Evolutionary conservation across 495 filamentous ascomycete genomes (phyloP), one percentile per base, ranked within the genome.

Genomic region (Clohesyomyces aquaticus): DNA sequence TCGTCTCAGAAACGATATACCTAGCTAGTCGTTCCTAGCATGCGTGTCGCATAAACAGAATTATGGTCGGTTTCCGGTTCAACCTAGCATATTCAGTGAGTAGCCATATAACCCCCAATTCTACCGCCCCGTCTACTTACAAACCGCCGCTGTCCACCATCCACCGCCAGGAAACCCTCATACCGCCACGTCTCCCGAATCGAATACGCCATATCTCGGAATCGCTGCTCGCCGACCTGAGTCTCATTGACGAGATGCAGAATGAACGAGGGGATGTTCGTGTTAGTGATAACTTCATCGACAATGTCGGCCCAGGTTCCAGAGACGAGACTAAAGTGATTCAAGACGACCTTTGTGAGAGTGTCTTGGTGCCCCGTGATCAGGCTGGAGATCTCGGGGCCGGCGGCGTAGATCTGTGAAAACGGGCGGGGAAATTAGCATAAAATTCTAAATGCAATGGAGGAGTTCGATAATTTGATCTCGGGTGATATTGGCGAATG

Each of bases 291-390:
- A 10, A 68, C 56, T 23, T 56, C 52, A 27, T 64, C 49, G 19
- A 68, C 61, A 18, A 68, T 45, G 26, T 65, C 49, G 3, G 42
- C 48, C 66, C 66, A 68, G 0, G 26, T 38, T 6, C 66, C 66
- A 1, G 32, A 55, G 8, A 45, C 10, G 16, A 68, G 60, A 43
- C 55, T 57, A 27, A 54, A 68, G 22, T 50, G 12, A 0, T 21
- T 32, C 28, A 64, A 64, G 11, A 27, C 4, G n/a, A 65, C 14
- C 18, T 53, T 38, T 8, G 16, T 22, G 4, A 68, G 55, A 2
- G 61, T 68, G 3, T 43, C 35, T 3, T 28, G 50, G 55, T 68
- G 66, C 22, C 66, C 48, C 43, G 28, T 45, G 6, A 64, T 53
- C 16, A 68, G 28, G 4, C 41, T n/a, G n/a, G 41, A 16, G 3